Conservation (phyloP, 2,329 filamentous ascomycete species). For the Pseudogymnoascus sp. region DNA sequence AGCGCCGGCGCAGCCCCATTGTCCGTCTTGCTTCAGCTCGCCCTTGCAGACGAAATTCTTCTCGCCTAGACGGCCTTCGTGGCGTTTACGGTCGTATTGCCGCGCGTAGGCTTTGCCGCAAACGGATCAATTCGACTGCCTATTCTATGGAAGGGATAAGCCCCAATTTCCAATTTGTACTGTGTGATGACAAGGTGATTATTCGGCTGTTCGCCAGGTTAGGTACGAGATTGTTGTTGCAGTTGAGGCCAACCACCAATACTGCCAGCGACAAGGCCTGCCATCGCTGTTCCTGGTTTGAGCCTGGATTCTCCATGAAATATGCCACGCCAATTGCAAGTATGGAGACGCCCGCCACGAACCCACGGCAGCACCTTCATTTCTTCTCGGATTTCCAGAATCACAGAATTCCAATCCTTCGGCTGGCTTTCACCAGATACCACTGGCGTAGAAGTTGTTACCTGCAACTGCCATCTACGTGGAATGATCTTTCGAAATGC, state of each 20-base stretch:
- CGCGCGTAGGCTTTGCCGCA: no score
- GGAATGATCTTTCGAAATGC: slow-evolving; percentile 25
- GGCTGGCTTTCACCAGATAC: background rate
- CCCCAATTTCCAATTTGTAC: no score
- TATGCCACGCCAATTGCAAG: background rate
- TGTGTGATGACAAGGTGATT: no score
- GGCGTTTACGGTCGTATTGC: no score
- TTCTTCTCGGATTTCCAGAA: background rate
- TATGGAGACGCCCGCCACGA: background rate
- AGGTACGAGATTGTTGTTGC: no score
- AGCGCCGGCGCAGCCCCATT: no score
- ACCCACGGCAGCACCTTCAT: background rate
- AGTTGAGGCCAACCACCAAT: slow-evolving; percentile 65
- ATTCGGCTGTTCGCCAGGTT: no score
- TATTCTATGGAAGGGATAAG: no score
- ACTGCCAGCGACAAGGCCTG: slow-evolving; percentile 71
- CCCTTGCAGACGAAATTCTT: no score
- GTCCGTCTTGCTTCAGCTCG: no score
- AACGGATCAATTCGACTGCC: no score
- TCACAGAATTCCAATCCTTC: background rate
- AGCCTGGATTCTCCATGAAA: background rate
- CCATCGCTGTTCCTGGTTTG: slow-evolving; percentile 55
- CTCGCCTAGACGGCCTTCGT: no score
- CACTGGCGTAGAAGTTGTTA: background rate
- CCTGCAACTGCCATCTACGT: background rate